A percentile compares a stretch with the other conserved stretches of the same genome.
phyloP scores from a whole-genome alignment of 1,284 basidiomycete species.

The Leccinum fallax region DNA sequence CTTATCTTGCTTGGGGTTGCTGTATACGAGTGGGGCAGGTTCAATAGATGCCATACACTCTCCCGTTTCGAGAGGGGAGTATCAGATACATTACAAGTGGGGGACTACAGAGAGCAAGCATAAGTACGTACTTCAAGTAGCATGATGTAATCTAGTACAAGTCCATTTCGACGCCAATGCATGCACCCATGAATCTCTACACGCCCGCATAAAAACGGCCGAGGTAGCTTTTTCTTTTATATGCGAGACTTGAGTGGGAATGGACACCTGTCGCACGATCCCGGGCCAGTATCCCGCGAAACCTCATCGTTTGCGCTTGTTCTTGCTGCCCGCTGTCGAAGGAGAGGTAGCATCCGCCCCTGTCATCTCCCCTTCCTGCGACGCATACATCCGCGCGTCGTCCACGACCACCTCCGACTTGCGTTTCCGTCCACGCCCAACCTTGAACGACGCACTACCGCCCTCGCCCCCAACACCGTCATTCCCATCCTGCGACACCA shows the following conservation, averaged over 20 bases:
- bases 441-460: constrained; percentile 5
- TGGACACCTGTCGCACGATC: not conserved
- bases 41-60: no score
- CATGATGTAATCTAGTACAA: no score
- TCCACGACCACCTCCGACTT: constrained; percentile 47
- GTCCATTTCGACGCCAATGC: no score
- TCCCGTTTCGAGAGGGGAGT: no score
- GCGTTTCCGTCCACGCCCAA: constrained; percentile 42
- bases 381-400: constrained; percentile 8
- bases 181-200: no score
- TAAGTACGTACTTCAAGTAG: no score
- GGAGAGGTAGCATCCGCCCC: not conserved
- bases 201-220: no score
- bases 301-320: constrained; percentile 31
- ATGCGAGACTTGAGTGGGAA: not conserved
- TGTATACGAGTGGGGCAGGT: no score
- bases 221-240: no score
- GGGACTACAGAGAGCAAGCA: no score
- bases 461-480: constrained; percentile 2
- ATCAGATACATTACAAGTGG: no score
- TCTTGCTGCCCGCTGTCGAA: constrained; percentile 18
- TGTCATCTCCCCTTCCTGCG: not conserved
- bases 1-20: no score
- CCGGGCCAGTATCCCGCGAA: not conserved
- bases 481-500: constrained; percentile 33